A percentile compares a stretch with the other conserved stretches of the same genome.
Evolutionary conservation across 441 rosid genomes (phyloP).

Genomic region (Gossypium lobatum): DNA sequence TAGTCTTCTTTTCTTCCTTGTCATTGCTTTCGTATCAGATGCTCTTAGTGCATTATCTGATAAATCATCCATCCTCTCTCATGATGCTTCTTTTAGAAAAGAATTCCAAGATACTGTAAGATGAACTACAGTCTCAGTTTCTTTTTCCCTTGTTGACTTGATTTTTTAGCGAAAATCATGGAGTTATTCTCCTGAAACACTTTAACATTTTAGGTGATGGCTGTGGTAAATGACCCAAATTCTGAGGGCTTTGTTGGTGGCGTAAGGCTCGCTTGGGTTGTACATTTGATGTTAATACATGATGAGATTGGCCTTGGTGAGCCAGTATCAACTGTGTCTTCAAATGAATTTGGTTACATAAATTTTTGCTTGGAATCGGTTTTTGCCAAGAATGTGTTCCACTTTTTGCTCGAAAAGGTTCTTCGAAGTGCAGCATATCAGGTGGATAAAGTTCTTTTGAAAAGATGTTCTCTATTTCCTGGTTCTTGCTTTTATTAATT

Average conservation of each 20-base stretch:
- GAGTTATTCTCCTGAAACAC: conserved; percentile 2
- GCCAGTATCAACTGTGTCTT: conserved; percentile 39
- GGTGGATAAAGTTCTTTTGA: conserved; percentile 32
- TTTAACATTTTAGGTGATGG: conserved; percentile 63
- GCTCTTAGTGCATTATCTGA: conserved; percentile 80
- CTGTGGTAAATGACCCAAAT: conserved; percentile 46
- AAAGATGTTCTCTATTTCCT: background rate
- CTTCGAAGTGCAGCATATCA: conserved; percentile 83
- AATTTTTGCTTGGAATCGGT: conserved; percentile 68
- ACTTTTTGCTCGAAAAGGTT: conserved; percentile 72
- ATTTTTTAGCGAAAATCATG: conserved; percentile 9
- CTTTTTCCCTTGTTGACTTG: background rate
- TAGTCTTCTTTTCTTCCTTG: conserved; percentile 74
- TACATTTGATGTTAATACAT: conserved; percentile 73
- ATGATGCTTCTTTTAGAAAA: conserved; percentile 69
- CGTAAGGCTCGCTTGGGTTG: conserved; percentile 88
- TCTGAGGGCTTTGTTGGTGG: conserved; percentile 76
- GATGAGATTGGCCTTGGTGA: conserved; percentile 60
- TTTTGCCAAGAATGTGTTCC: conserved; percentile 77
- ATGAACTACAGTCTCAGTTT: conserved; percentile 16
- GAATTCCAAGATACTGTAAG: conserved; percentile 93
- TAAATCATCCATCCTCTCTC: conserved; percentile 68
- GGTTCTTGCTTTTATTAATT: background rate
- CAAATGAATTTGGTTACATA: conserved; percentile 59
- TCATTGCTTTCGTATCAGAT: conserved; percentile 83